These are phyloP conservation scores for Aspergillus persii DNA, from an alignment of 2,329 filamentous ascomycete genomes.

Conservation along the genomic window DNA sequence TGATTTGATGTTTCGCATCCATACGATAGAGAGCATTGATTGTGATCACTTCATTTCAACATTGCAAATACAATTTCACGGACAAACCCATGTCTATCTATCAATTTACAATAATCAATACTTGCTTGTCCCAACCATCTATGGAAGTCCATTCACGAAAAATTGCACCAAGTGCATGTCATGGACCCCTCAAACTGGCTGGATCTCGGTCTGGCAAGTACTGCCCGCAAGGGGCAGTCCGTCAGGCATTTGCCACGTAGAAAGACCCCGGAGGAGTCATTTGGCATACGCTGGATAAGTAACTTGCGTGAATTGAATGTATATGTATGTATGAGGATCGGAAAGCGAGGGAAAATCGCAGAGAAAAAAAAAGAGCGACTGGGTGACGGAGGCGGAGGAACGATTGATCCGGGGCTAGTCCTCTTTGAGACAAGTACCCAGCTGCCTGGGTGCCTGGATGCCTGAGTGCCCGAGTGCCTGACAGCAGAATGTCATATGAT, in stretches of 20 bases:
- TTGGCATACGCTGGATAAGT: constrained; percentile 27
- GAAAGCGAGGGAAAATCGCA: constrained; percentile 12
- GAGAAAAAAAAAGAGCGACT: constrained; percentile 18
- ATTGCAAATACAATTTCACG: too few relatives aligned
- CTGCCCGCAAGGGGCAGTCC: constrained; percentile 19
- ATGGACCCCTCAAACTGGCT: constrained; percentile 49
- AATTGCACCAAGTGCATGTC: constrained; percentile 25
- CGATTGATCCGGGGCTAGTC: neutral
- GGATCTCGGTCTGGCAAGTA: constrained; percentile 42
- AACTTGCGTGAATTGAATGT: constrained; percentile 28
- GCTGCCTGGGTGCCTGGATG: neutral
- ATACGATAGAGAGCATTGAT: neutral
- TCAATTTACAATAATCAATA: neutral
- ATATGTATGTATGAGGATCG: constrained; percentile 11
- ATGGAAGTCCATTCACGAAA: constrained; percentile 45
- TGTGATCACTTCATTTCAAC: neutral
- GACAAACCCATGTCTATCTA: neutral
- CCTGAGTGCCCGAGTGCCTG: neutral
- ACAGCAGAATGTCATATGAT: neutral
- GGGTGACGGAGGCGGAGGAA: constrained; percentile 12
- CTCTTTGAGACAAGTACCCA: neutral
- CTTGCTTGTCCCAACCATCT: constrained; percentile 43
- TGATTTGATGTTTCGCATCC: neutral
- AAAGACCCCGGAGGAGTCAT: neutral
- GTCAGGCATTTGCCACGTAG: constrained; percentile 28